These are phyloP conservation scores for Collybiopsis confluens DNA, from an alignment of 768 basidiomycete species.

Conservation along the genomic window DNA sequence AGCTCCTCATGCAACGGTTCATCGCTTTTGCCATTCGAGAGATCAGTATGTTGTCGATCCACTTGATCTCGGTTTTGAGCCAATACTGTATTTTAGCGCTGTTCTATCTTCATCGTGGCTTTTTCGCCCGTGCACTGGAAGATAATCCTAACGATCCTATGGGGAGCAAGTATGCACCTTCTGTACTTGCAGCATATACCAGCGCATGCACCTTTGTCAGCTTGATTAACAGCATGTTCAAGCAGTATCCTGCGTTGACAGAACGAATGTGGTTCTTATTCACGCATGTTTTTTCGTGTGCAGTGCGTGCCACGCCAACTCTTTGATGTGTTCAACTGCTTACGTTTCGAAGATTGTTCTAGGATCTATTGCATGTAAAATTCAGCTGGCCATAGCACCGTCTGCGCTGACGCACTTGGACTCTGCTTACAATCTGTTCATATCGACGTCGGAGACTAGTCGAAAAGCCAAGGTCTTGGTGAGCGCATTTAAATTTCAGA, in stretches of 20 bases:
- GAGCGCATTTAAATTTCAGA: slow-evolving; percentile 14
- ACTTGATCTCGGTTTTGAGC: too few species aligned
- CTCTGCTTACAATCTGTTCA: slow-evolving; percentile 54
- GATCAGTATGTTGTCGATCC: slow-evolving; percentile 44
- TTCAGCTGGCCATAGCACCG: slow-evolving; percentile 58
- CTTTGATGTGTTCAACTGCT: slow-evolving; percentile 8
- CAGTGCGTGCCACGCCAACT: too few species aligned
- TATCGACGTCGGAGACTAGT: slow-evolving; percentile 46
- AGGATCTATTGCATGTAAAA: slow-evolving; percentile 63
- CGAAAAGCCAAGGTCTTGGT: slow-evolving; percentile 60
- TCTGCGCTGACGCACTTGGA: slow-evolving; percentile 70
- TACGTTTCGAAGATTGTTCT: slow-evolving; percentile 50
- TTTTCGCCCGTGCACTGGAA: slow-evolving; percentile 67
- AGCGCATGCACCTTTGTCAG: slow-evolving; percentile 68
- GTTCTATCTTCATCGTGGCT: slow-evolving; percentile 73
- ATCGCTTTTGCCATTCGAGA: slow-evolving; percentile 65
- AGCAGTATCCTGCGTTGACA: slow-evolving; percentile 61
- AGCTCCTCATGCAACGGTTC: slow-evolving; percentile 66
- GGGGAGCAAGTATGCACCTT: slow-evolving; percentile 64
- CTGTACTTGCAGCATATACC: slow-evolving; percentile 65
- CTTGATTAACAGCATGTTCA: slow-evolving; percentile 57
- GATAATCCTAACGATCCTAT: slow-evolving; percentile 61
- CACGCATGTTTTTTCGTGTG: slow-evolving; percentile 69
- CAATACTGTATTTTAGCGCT: slow-evolving; percentile 37
- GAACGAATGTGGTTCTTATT: slow-evolving; percentile 73